phyloP scores from a whole-genome alignment of 306 rosid species.

The Sicyos edulis region DNA sequence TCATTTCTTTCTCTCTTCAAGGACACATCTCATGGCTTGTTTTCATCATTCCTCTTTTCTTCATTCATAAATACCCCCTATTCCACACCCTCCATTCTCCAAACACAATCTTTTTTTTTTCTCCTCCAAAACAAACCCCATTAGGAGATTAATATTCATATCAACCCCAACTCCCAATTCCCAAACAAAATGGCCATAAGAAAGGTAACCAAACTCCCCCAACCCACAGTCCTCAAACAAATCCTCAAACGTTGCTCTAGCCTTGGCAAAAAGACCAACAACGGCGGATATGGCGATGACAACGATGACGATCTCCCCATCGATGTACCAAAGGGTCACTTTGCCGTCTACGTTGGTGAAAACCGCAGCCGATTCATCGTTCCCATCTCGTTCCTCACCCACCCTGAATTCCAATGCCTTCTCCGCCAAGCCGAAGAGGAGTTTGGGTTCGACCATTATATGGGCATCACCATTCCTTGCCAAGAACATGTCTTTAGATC shows the following conservation, averaged over 20 bases:
- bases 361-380: slow-evolving; percentile 74
- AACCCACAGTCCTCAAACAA: slow-evolving; percentile 62
- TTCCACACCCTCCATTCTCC: neutral
- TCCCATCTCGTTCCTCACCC: slow-evolving; percentile 73
- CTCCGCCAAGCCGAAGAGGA: slow-evolving; percentile 98
- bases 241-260: slow-evolving; percentile 77
- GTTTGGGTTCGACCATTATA: slow-evolving; percentile 80
- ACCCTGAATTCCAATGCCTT: no score
- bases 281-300: no score
- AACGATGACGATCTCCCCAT: slow-evolving; percentile 53
- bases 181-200: slow-evolving; percentile 53
- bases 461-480: slow-evolving; percentile 94
- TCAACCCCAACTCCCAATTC: neutral
- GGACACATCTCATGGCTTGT: slow-evolving; percentile 16
- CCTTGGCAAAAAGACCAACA: slow-evolving; percentile 42
- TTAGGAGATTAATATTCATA: neutral
- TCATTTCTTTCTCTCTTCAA: neutral
- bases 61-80: slow-evolving; percentile 14
- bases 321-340: slow-evolving; percentile 93
- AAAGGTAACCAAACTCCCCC: slow-evolving; percentile 59
- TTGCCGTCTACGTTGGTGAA: slow-evolving; percentile 79
- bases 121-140: neutral
- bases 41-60: neutral
- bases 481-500: slow-evolving; percentile 80
- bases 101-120: neutral